Conservation (phyloP, 306 rosid species). For the Quillaja saponaria region DNA sequence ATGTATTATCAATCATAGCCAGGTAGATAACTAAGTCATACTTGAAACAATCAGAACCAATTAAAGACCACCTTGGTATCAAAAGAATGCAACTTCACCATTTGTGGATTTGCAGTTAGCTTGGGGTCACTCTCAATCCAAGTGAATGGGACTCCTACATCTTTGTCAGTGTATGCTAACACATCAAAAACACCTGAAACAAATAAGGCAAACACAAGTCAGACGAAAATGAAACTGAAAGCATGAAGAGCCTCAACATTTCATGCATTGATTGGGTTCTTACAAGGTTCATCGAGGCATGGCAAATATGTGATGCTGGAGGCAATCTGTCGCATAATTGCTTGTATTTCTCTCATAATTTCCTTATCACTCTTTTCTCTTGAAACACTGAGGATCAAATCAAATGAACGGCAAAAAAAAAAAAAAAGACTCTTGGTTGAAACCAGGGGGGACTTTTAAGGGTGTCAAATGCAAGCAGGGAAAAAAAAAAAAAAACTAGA, state of each 20-base stretch:
- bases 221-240: not conserved
- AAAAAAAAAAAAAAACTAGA: not conserved
- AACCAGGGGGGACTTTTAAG: not conserved
- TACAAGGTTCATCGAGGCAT: constrained; percentile 92
- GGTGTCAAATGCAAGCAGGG: not conserved
- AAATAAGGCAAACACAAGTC: constrained; percentile 7
- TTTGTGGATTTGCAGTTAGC: constrained; percentile 91
- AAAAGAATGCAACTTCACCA: constrained; percentile 97
- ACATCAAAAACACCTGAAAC: constrained; percentile 89
- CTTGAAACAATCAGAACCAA: constrained; percentile 8
- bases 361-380: constrained; percentile 98
- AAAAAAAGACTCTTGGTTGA: not conserved
- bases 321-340: constrained; percentile 98
- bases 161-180: constrained; percentile 93
- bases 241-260: not conserved
- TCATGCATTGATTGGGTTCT: constrained; percentile 24
- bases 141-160: constrained; percentile 90
- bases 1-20: not conserved
- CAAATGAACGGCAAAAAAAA: constrained; percentile 8
- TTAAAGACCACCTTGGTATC: constrained; percentile 79
- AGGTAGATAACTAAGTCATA: constrained; percentile 1
- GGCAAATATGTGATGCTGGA: constrained; percentile 98
- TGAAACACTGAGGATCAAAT: constrained; percentile 48
- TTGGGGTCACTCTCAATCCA: constrained; percentile 99
- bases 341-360: constrained; percentile 99